Evolutionary conservation across 305 asterid genomes (phyloP), one percentile per base, ranked within the genome.

Genomic region (Fraxinus platypoda): DNA sequence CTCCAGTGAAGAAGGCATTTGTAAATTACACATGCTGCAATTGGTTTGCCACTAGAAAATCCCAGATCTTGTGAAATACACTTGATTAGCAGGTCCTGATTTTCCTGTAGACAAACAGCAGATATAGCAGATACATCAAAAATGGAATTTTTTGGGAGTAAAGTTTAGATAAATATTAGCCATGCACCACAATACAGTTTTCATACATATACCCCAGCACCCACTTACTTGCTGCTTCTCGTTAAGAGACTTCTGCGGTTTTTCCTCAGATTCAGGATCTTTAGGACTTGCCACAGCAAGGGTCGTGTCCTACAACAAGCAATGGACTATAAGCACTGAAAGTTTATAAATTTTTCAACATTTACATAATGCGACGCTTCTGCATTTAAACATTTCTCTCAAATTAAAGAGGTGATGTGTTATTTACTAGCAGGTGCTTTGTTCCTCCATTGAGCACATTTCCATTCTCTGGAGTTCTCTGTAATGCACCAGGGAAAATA

Each of bases 1-100:
- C 99, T 93, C 99, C 99, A 97, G 81, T 97, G 99, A 68, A 93
- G 98, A 86, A 97, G 98, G 90, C 98, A 88, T 89, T 97, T 97
- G 90, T 97, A 97, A 81, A 97, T 92, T 80, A 97, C 88, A 90
- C 98, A 95, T 78, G 99, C 99, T 23, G 98, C 97, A 66, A 95
- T 90, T 46, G 99, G 98, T 83, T 95, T 97, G 88, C 99, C 98
- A 64, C 92, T 89, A 81, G 97, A 90, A 88, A 95, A 97, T 82
- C 99, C 98, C 91, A 97, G 87, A 89, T 97, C 98, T 90, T 95
- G 94, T 59, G 99, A 87, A 84, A 97, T 94, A 81, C 98, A 93
- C 90, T 93, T 93, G 91, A 97, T 89, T 80, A 97, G 89, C 85
- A 97, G 84, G 87, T 95, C 98, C 80, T 97, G 99, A 90, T 94